Evolutionary conservation across 179 eudicot species (phyloP), one percentile per base, ranked within the genome.

Genomic region (Beta lomatogona): DNA sequence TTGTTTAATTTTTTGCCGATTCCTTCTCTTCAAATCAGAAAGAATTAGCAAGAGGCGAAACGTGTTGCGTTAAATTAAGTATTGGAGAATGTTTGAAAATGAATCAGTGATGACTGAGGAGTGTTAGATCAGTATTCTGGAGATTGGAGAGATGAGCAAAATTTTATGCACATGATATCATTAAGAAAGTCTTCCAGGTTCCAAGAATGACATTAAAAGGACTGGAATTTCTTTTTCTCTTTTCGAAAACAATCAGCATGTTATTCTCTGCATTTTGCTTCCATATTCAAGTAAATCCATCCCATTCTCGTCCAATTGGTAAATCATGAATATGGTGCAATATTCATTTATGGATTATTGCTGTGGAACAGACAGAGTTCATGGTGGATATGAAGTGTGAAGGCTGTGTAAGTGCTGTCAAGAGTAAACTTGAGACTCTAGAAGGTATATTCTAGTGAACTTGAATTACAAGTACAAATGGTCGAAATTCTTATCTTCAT

Each of bases 361-460:
- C 36, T 44, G 74, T 76, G 31, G 8, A 58, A 53, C 92, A 95
- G 98, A 95, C 97, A 18, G 98, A 93, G 81, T 95, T 90, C 77
- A 90, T 93, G 98, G 98, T 95, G 86, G 97, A 95, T 84, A 95
- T 95, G 97, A 87, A 86, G 78, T 91, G 99, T 81, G 97, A 95
- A 76, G 95, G 95, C 22, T 93, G 98, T 88, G 98, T 94, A 48
- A 89, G 75, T 28, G 86, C 98, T 22, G 97, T 95, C 72, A 90
- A 86, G 85, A 88, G 79, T 81, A 93, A 94, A 80, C 74, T 95
- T 80, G 86, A 88, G 85, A 90, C 91, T 31, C 82, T 95, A 77
- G 88, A 90, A 71, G 99, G 99, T 93, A 77, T 28, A 4, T 82
- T 25, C 36, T 81, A 21, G 68, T 19, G 60, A 16, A 59, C n/a